Percentiles rank a stretch among this genome's conserved stretches.
Evolutionary conservation across 805 yeast genomes (phyloP).

Genomic region (Wickerhamomyces hampshirensis): DNA sequence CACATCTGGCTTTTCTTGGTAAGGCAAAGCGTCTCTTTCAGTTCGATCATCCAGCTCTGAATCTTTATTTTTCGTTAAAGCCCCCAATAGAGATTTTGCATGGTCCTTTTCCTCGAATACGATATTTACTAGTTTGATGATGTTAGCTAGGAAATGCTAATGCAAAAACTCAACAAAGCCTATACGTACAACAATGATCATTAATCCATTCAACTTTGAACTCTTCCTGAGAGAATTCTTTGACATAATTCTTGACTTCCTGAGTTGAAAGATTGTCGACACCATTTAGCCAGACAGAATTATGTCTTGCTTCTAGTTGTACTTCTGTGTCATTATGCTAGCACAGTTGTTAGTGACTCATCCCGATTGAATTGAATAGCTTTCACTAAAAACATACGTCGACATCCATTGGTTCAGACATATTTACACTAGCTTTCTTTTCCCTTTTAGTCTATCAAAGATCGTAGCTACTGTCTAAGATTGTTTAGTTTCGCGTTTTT

Average conservation of each 20-base stretch:
- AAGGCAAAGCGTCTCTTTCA: constrained; percentile 7
- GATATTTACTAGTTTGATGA: constrained; percentile 20
- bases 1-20: constrained; percentile 12
- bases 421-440: no score
- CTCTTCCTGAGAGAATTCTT: constrained; percentile 10
- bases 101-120: constrained; percentile 20
- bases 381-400: constrained; percentile 18
- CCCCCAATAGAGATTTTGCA: constrained; percentile 12
- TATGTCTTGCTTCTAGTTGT: constrained; percentile 20
- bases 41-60: constrained; percentile 4
- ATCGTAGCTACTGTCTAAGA: no score
- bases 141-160: constrained; percentile 1
- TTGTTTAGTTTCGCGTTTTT: no score
- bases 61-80: constrained; percentile 9
- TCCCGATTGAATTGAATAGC: neutral
- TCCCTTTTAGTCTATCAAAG: no score
- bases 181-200: constrained; percentile 19
- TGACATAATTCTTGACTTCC: constrained; percentile 18
- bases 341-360: neutral
- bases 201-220: constrained; percentile 26
- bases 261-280: constrained; percentile 24
- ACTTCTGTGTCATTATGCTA: constrained; percentile 6
- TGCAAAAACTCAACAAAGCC: neutral
- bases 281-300: constrained; percentile 21
- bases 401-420: constrained; percentile 15